Evolutionary conservation across 257 asterid genomes (phyloP).

Genomic region (Nicotiana sylvestris): DNA sequence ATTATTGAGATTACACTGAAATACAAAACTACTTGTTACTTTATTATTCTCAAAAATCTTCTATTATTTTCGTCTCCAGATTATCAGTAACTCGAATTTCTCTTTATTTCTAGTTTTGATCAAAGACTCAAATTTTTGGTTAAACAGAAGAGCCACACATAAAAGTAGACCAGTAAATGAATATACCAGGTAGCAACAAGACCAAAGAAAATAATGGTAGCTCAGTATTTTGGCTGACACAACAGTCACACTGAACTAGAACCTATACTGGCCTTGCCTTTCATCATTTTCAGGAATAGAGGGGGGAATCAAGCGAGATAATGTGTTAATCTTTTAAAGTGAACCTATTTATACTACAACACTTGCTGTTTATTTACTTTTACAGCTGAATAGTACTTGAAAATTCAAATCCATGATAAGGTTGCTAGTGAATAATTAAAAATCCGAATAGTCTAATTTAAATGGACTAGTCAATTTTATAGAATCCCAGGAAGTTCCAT

Average conservation of each 20-base stretch:
- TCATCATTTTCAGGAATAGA: neutral
- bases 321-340: neutral
- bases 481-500: neutral
- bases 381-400: neutral
- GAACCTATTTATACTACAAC: neutral
- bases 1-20: no score
- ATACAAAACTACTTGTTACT: no score
- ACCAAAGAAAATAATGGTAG: neutral
- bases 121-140: no score
- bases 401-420: neutral
- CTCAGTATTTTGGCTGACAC: neutral
- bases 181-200: neutral
- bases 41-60: no score
- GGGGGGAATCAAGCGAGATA: no score
- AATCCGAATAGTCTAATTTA: neutral
- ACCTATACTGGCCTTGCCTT: neutral
- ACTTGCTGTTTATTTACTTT: neutral
- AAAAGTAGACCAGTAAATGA: conserved; percentile 1
- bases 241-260: neutral
- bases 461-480: neutral
- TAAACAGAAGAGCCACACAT: neutral
- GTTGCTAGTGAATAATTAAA: neutral
- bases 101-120: no score
- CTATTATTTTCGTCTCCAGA: no score
- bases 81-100: no score